These are phyloP conservation scores for Aphelidium insulamus DNA, from an alignment of 371 early-diverging fungal species.

Conservation along the genomic window DNA sequence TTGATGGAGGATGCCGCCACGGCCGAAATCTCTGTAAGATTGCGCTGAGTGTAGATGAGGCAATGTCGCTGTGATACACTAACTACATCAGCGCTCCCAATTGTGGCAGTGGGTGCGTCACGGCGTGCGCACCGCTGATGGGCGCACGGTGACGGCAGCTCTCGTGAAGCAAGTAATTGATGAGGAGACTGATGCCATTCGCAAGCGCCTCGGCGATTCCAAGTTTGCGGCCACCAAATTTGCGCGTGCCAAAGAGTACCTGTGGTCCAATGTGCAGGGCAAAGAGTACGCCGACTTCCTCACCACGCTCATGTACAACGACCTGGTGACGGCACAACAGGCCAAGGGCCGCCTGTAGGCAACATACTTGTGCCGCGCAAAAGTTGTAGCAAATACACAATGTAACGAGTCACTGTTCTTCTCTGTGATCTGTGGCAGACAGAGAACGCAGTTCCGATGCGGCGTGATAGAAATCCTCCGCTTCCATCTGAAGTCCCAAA, in stretches of 20 bases:
- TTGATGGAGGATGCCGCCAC: slow-evolving; percentile 95
- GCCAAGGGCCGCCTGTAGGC: slow-evolving; percentile 1
- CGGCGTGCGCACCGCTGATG: slow-evolving; percentile 52
- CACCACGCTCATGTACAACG: slow-evolving; percentile 59
- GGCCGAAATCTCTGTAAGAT: slow-evolving; percentile 60
- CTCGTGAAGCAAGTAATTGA: slow-evolving; percentile 49
- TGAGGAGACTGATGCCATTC: slow-evolving; percentile 54
- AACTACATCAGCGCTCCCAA: slow-evolving; percentile 38
- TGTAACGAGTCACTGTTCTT: no score
- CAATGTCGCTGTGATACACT: not conserved
- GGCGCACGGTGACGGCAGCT: slow-evolving; percentile 46
- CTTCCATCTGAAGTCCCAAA: no score
- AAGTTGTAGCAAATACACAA: no score
- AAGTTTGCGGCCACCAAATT: slow-evolving; percentile 39
- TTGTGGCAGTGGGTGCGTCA: slow-evolving; percentile 92
- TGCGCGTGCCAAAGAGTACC: slow-evolving; percentile 44
- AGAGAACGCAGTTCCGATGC: no score
- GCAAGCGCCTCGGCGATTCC: slow-evolving; percentile 30
- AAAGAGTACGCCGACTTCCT: slow-evolving; percentile 74
- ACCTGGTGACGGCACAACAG: slow-evolving; percentile 8
- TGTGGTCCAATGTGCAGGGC: slow-evolving; percentile 57
- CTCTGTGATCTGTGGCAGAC: no score
- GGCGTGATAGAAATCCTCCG: no score
- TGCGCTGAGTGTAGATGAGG: not conserved
- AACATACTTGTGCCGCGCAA: no score